These are phyloP conservation scores for Coemansia sp. DNA, from an alignment of 192 early-diverging fungal species.

Conservation along the genomic window DNA sequence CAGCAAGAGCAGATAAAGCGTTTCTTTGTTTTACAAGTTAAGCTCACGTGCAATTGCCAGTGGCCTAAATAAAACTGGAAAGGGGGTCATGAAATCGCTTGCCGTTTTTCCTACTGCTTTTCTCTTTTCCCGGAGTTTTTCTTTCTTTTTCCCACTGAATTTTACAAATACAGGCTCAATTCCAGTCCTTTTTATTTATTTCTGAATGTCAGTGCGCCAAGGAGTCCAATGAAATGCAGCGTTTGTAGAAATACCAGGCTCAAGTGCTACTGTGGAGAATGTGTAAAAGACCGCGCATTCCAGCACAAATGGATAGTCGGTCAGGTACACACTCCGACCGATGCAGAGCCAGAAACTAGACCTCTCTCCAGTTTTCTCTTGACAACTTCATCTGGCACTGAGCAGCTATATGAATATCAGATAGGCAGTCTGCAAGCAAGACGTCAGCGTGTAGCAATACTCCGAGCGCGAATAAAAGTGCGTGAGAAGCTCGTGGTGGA, in stretches of 20 bases:
- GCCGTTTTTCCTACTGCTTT: background rate
- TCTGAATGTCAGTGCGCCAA: background rate
- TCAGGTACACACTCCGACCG: background rate
- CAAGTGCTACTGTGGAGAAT: conserved; percentile 41
- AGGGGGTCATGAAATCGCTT: no score
- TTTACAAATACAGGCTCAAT: background rate
- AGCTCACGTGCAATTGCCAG: background rate
- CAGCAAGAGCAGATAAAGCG: background rate
- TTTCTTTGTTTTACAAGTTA: background rate
- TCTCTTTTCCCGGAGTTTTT: background rate
- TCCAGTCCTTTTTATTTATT: background rate
- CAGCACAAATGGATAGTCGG: conserved; percentile 38
- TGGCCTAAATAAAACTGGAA: background rate
- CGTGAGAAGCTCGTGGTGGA: conserved; percentile 35
- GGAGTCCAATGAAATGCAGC: conserved; percentile 47
- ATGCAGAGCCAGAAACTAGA: background rate
- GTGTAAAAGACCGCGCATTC: conserved; percentile 40
- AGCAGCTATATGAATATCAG: conserved; percentile 37
- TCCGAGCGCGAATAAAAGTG: conserved; percentile 20
- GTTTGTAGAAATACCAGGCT: conserved; percentile 27
- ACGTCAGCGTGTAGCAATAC: conserved; percentile 22
- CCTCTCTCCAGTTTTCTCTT: background rate
- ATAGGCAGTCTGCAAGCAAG: conserved; percentile 18
- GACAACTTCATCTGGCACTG: background rate
- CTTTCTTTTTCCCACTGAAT: conserved; percentile 6